Base-by-base conservation (phyloP, 805 yeast species). In the Tanozyma kutaoensis region DNA sequence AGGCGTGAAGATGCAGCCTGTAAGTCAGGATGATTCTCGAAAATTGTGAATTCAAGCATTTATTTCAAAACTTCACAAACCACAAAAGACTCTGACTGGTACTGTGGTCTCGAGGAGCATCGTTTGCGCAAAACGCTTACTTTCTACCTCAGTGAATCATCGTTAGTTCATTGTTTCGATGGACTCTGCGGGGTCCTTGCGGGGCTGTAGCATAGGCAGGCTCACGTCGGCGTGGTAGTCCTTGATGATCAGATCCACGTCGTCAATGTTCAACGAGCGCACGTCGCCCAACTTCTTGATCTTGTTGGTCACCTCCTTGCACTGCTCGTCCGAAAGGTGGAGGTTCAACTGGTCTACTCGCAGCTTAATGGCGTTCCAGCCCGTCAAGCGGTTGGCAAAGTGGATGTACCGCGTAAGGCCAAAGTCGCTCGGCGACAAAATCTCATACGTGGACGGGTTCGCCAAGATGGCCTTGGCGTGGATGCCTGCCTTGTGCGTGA, bases 381-480 rank as follows among this genome's bases (percentile, higher is more conserved):
- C 98, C 10, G 98, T 88, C 48, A 88, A 69, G 51, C 97, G 76
- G 70, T 88, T 88, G 43, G 97, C 97, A 54, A 88, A 91, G 58
- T 91, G 98, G 50, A 88, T 88, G 56, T 88, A 88, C 52, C 98
- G 75, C 30, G 93, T 76, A 51, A 88, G 72, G 52, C 98, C 98
- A 48, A 88, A 88, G 60, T 88, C 98, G 16, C 78, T 62, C 31
- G 98, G 98, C 52, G 79, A 79, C 52, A 88, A 69, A 48, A 88
- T 88, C 66, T 88, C 98, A 56, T 88, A 88, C n/a, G 97, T 91
- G 25, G 95, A 84, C 36, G 98, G 98, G 62, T 88, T 91, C 32
- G 98, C 98, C 40, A 88, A 71, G 42, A 88, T 88, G 31, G 97
- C 97, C 69, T 91, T 88, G 46, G 98, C 97, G 55, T 88, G 98